A percentile compares a stretch with the other conserved stretches of the same genome.
Evolutionary conservation across 208 protist genomes (phyloP).

Genomic region (Acanthamoeba lenticulata): DNA sequence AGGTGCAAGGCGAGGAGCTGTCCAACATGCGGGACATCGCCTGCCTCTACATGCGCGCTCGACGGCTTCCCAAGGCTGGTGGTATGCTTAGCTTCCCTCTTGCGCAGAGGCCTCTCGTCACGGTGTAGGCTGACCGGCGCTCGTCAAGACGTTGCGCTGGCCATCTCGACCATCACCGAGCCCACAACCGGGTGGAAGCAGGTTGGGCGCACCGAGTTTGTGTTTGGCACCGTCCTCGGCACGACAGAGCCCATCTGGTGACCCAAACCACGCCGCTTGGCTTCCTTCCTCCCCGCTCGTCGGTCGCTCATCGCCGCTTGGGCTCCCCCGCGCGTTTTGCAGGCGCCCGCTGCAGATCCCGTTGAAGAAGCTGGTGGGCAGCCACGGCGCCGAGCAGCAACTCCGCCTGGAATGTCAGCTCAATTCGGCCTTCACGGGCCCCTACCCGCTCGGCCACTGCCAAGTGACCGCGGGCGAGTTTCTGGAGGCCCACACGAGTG

Average conservation of each 20-base stretch:
- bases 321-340: not conserved
- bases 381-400: not conserved
- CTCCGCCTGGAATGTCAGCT: not conserved
- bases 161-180: not conserved
- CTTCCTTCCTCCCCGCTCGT: too few relatives aligned
- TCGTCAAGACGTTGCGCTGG: not conserved
- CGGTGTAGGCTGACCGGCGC: not conserved
- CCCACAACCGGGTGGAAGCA: not conserved
- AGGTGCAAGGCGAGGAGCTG: not conserved
- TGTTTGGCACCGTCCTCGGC: slow-evolving; percentile 30
- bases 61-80: not conserved
- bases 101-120: too few relatives aligned
- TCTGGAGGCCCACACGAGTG: not conserved
- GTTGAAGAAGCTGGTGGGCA: not conserved
- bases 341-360: slow-evolving; percentile 19
- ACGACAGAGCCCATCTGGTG: slow-evolving; percentile 42
- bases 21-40: not conserved
- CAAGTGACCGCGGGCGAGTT: not conserved
- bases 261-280: not conserved
- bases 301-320: too few relatives aligned
- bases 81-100: too few relatives aligned
- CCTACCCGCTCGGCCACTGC: not conserved
- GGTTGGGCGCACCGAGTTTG: slow-evolving; percentile 22
- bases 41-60: not conserved
- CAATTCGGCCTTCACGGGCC: slow-evolving; percentile 2